phyloP scores from a whole-genome alignment of 768 basidiomycete species.

The Leucosporidium scottii region DNA sequence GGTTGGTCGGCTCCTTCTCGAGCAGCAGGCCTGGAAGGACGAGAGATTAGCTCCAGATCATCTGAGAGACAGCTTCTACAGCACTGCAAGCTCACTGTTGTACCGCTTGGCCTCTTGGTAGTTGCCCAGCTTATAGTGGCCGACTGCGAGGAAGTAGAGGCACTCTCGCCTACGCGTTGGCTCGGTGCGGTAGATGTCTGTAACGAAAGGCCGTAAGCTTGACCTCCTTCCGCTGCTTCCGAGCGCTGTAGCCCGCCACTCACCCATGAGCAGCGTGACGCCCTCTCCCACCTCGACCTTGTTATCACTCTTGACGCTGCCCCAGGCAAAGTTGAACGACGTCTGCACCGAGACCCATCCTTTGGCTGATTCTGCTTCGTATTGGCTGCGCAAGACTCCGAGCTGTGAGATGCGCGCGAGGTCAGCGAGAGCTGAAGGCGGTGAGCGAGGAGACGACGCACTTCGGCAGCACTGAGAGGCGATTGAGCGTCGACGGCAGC shows the following conservation, averaged over 20 bases:
- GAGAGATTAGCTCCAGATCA: not conserved
- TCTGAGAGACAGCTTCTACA: conserved; percentile 1
- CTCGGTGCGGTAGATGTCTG: conserved; percentile 87
- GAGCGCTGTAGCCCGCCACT: conserved; percentile 17
- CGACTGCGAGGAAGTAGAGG: conserved; percentile 89
- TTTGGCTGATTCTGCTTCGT: conserved; percentile 59
- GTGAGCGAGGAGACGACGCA: not conserved
- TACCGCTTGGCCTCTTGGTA: conserved; percentile 87
- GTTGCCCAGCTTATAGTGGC: conserved; percentile 94
- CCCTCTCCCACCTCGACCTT: conserved; percentile 85
- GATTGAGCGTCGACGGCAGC: conserved; percentile 31
- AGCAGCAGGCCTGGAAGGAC: conserved; percentile 61
- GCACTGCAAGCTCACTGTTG: conserved; percentile 61
- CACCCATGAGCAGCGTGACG: conserved; percentile 82
- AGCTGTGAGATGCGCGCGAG: conserved; percentile 10
- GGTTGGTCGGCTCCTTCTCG: conserved; percentile 84
- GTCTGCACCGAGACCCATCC: conserved; percentile 86
- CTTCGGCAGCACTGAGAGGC: conserved; percentile 10
- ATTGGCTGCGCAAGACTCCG: conserved; percentile 25
- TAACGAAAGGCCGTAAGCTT: not conserved
- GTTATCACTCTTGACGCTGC: conserved; percentile 81
- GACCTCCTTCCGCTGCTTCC: not conserved
- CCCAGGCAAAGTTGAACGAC: conserved; percentile 92
- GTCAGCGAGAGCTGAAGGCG: too few species aligned
- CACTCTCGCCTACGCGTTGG: conserved; percentile 76